Percentiles rank a stretch among this genome's conserved stretches.
These are phyloP conservation scores for Sporothrix euskadiensis DNA, from an alignment of 2,329 filamentous ascomycete species.

Conservation along the genomic window DNA sequence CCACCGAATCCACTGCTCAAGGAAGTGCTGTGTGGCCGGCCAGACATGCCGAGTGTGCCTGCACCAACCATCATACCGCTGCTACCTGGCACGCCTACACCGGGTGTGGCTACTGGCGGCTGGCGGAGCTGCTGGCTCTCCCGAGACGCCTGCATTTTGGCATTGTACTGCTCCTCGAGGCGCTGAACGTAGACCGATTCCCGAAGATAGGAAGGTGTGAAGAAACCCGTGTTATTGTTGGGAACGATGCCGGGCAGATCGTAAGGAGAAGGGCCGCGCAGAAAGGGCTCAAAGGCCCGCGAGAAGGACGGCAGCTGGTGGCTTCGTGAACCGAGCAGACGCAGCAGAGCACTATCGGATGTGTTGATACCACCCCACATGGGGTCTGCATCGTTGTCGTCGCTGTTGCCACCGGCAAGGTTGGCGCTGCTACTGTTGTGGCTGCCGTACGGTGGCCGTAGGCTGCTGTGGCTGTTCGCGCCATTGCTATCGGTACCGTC, in stretches of 20 bases:
- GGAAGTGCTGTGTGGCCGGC: slow-evolving; percentile 52
- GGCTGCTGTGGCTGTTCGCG: slow-evolving; percentile 36
- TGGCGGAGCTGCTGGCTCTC: slow-evolving; percentile 40
- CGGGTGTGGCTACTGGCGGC: slow-evolving; percentile 37
- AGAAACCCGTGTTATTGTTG: slow-evolving; percentile 56
- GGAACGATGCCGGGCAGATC: slow-evolving; percentile 27
- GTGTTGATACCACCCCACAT: slow-evolving; percentile 39
- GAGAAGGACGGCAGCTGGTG: slow-evolving; percentile 51
- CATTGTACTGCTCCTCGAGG: slow-evolving; percentile 68
- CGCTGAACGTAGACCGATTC: slow-evolving; percentile 75
- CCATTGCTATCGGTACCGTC: slow-evolving; percentile 24
- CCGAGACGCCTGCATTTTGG: slow-evolving; percentile 55
- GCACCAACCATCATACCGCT: slow-evolving; percentile 4
- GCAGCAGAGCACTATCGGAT: slow-evolving; percentile 32
- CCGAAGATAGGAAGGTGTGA: slow-evolving; percentile 80
- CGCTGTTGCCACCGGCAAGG: background rate
- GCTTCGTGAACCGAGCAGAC: slow-evolving; percentile 34
- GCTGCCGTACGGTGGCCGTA: slow-evolving; percentile 19
- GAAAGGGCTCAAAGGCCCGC: slow-evolving; percentile 55
- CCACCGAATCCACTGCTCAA: slow-evolving; percentile 43
- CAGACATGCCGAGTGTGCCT: slow-evolving; percentile 48
- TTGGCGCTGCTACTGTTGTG: slow-evolving; percentile 15
- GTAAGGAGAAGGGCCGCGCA: slow-evolving; percentile 37
- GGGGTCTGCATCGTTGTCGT: slow-evolving; percentile 35
- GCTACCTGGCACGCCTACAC: background rate